phyloP scores from a whole-genome alignment of 257 asterid genomes.

The Forsythia suspensa region DNA sequence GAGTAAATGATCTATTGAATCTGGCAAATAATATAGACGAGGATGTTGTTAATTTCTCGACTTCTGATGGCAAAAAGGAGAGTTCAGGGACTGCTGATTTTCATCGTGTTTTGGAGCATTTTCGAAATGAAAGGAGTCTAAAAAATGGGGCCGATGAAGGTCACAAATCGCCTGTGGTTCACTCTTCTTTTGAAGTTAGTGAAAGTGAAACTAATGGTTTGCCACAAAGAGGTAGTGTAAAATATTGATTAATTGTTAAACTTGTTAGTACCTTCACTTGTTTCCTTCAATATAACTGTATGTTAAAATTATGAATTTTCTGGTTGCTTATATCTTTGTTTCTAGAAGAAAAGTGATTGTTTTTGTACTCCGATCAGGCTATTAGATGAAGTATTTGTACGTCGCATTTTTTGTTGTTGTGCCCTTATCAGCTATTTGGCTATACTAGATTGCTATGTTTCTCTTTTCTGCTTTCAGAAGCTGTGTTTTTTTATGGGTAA shows the following conservation, averaged over 20 bases:
- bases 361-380: neutral
- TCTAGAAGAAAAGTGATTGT: neutral
- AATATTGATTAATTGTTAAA: neutral
- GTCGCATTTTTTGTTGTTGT: neutral
- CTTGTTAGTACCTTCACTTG: neutral
- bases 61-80: neutral
- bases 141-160: neutral
- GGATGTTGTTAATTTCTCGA: neutral
- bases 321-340: neutral
- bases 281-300: neutral
- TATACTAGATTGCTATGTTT: neutral
- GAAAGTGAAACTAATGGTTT: neutral
- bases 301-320: neutral
- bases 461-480: neutral
- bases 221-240: conserved; percentile 13
- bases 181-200: neutral
- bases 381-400: neutral
- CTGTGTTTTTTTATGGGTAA: neutral
- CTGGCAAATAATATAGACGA: neutral
- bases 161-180: conserved; percentile 2
- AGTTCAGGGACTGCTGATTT: neutral
- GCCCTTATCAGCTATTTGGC: neutral
- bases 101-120: neutral
- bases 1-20: conserved; percentile 20
- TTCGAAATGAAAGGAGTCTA: neutral